Base-by-base conservation (phyloP, 2,329 filamentous ascomycete species). In the Fusarium newnesense region DNA sequence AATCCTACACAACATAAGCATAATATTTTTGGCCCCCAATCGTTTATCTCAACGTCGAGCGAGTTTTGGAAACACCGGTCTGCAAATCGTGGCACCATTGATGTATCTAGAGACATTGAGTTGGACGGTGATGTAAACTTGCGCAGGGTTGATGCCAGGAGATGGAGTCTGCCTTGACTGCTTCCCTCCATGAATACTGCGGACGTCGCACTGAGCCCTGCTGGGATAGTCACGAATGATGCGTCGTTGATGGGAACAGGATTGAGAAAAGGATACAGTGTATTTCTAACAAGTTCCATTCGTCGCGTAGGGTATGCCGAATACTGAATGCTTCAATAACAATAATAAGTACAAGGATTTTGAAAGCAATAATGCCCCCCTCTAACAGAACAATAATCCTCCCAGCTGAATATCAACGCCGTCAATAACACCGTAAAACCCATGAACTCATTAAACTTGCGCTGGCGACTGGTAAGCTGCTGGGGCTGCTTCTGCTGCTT, bases 1-100 rank as follows among this genome's bases (percentile, higher is more conserved):
- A 5, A 93, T 93, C 1, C 88, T 91, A 1, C 78, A 83, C 57
- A 75, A 85, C 69, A 73, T 78, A 39, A 44, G n/a, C 54, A 53
- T 18, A 11, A 15, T 18, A 73, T 76, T 42, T 75, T 46, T 36
- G 30, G 66, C 52, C 66, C 50, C 66, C 40, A 70, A 49, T 7
- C 7, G 19, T 6, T 34, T 37, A 44, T 54, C 40, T 21, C 12
- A 6, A 43, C 36, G 21, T 85, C 83, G 8, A n/a, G 26, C 26
- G 21, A 30, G 2, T 32, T 42, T 60, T 13, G 28, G 5, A 95
- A 95, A 78, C 85, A 50, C 5, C 30, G 26, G 19, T 16, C 26
- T 19, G n/a, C 16, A 18, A 10, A 60, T 53, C 63, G 63, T 67
- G 62, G 57, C 53, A 65, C 64, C 40, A 75, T 50, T 53, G 26